Percentiles rank a stretch among this genome's conserved stretches.
Conservation (phyloP, 2,329 filamentous ascomycete genomes). For the Phialemonium atrogriseum region DNA sequence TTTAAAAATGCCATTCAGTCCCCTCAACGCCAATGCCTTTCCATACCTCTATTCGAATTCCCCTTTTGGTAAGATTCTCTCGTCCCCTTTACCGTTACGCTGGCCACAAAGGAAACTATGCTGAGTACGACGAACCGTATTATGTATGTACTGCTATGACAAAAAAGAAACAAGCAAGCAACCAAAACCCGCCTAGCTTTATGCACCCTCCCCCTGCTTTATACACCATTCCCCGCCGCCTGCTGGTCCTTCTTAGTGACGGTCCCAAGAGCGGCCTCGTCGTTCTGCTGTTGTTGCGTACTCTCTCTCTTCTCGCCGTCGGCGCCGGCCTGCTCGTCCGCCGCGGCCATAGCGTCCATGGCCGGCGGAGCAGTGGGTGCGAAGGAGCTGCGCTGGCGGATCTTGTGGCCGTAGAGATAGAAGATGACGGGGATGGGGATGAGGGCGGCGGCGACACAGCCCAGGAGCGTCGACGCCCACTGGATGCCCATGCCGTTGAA, state of each 20-base stretch:
- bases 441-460: constrained; percentile 47
- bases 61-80: too few relatives aligned
- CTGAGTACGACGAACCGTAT: too few relatives aligned
- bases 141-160: too few relatives aligned
- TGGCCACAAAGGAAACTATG: too few relatives aligned
- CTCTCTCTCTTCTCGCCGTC: neutral
- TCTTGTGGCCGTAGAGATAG: constrained; percentile 49
- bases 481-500: constrained; percentile 54
- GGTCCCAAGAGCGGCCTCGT: constrained; percentile 8
- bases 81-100: too few relatives aligned
- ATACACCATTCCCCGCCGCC: constrained; percentile 5
- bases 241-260: too few relatives aligned
- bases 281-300: constrained; percentile 26
- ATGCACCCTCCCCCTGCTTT: too few relatives aligned
- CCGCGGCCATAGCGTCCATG: neutral
- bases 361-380: constrained; percentile 36
- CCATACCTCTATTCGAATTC: too few relatives aligned
- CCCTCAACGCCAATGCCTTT: too few relatives aligned
- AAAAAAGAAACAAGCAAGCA: too few relatives aligned
- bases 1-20: too few relatives aligned
- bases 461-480: constrained; percentile 53
- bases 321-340: neutral
- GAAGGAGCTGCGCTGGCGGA: constrained; percentile 46
- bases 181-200: too few relatives aligned
- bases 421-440: constrained; percentile 58